Conservation (phyloP, 352 stramenopile genomes). For the Phytophthora melonis region DNA sequence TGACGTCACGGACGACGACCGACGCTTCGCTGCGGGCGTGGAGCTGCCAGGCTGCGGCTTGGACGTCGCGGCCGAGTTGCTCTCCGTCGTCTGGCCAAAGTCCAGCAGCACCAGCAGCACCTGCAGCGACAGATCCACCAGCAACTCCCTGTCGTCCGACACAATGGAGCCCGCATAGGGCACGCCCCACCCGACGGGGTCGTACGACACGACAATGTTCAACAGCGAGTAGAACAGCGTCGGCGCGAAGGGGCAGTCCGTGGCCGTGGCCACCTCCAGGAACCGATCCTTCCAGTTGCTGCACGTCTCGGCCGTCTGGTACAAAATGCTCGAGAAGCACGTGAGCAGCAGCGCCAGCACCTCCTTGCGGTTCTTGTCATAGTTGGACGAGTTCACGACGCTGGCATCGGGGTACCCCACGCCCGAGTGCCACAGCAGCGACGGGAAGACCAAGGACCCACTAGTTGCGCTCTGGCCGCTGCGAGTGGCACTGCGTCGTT, state of each 20-base stretch:
- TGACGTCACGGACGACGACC: slow-evolving; percentile 33
- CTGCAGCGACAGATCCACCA: slow-evolving; percentile 94
- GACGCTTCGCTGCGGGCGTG: slow-evolving; percentile 46
- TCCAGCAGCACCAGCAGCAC: slow-evolving; percentile 95
- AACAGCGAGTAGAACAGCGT: slow-evolving; percentile 97
- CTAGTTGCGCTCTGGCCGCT: slow-evolving; percentile 50
- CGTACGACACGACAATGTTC: slow-evolving; percentile 96
- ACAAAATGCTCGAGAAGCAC: slow-evolving; percentile 96
- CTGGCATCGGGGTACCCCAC: slow-evolving; percentile 85
- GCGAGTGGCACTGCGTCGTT: slow-evolving; percentile 70
- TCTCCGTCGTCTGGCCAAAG: slow-evolving; percentile 83
- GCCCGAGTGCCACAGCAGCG: slow-evolving; percentile 81
- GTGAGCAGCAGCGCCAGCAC: slow-evolving; percentile 95
- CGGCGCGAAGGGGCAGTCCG: slow-evolving; percentile 93
- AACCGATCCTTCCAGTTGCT: slow-evolving; percentile 93
- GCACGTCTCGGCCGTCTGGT: slow-evolving; percentile 93
- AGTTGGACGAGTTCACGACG: slow-evolving; percentile 69
- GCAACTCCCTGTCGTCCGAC: slow-evolving; percentile 86
- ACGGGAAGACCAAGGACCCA: slow-evolving; percentile 70
- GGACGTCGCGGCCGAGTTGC: slow-evolving; percentile 48
- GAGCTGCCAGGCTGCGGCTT: slow-evolving; percentile 59
- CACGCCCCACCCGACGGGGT: slow-evolving; percentile 92
- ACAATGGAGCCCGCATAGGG: slow-evolving; percentile 92
- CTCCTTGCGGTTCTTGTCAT: slow-evolving; percentile 96
- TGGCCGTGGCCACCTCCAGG: slow-evolving; percentile 90